A percentile compares a stretch with the other conserved stretches of the same genome.
Conservation (phyloP, 345 rosid genomes). For the Passiflora organensis region DNA sequence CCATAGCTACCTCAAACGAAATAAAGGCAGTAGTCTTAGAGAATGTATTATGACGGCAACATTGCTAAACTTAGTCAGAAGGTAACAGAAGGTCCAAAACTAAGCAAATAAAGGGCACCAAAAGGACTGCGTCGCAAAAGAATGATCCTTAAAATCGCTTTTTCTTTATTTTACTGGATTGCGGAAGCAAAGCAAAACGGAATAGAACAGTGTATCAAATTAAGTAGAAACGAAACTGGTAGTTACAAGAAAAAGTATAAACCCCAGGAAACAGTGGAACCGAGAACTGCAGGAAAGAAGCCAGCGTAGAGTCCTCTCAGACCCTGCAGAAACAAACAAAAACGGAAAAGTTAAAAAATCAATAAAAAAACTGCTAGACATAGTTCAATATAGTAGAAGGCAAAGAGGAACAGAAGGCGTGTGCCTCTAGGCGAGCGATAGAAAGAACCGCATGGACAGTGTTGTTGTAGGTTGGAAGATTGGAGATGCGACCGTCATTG, state of each 20-base stretch:
- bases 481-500: slow-evolving; percentile 63
- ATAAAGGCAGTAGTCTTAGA: background rate
- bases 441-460: slow-evolving; percentile 71
- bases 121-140: background rate
- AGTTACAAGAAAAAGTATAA: slow-evolving; percentile 91
- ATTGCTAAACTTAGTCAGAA: background rate
- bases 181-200: background rate
- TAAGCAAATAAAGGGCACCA: background rate
- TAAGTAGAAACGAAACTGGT: background rate
- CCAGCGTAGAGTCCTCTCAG: slow-evolving; percentile 87
- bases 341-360: background rate
- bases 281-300: slow-evolving; percentile 78
- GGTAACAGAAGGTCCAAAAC: background rate
- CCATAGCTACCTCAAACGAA: slow-evolving; percentile 51
- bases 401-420: background rate
- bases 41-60: background rate
- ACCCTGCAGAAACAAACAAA: slow-evolving; percentile 41
- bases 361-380: background rate
- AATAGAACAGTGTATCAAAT: background rate
- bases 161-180: too few species aligned
- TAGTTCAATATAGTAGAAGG: background rate
- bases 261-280: slow-evolving; percentile 83
- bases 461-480: slow-evolving; percentile 70
- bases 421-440: slow-evolving; percentile 75
- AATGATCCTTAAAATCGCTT: background rate